Evolutionary conservation across 208 protist genomes (phyloP), one percentile per base, ranked within the genome.

Genomic region (Pavlovales sp.): DNA sequence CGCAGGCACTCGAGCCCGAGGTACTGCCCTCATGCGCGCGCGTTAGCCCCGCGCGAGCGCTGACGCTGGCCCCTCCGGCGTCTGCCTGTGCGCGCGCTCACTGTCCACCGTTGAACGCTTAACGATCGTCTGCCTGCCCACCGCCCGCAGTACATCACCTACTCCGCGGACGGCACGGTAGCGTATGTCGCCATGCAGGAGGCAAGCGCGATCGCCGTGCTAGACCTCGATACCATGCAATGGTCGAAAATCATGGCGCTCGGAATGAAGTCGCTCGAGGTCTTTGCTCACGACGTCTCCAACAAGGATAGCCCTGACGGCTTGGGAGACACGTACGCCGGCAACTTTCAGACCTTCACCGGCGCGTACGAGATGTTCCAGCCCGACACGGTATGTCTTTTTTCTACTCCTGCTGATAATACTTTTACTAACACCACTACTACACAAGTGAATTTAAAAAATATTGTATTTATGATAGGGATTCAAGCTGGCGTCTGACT

Each of bases 131-230:
- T n/a, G n/a, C n/a, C n/a, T n/a, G n/a, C n/a, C n/a, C n/a, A n/a
- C n/a, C n/a, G n/a, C n/a, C n/a, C n/a, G n/a, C n/a, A n/a, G 57
- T 71, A 71, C 57, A 71, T 71, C 57, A 71, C 57, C 57, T 71
- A 71, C 57, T 71, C 57, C 14, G 7, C 5, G 18, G 57, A 71
- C 26, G 20, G 22, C 22, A 71, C 14, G 22, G 32, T 28, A 2
- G 57, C 57, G 57, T 71, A 71, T 28, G 57, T 71, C 1, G 57
- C 57, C 22, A n/a, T 10, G 22, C 57, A 71, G 57, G 57, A 71
- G 57, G 26, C 5, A 8, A 71, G 32, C 57, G 57, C 57, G 18
- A 71, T 71, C 14, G 57, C 57, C 14, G 57, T 71, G 14, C 57
- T 71, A 10, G 57, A 71, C 57, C 57, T 71, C 14, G 26, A 10